Evolutionary conservation across 495 filamentous ascomycete genomes (phyloP), one percentile per base, ranked within the genome.

Genomic region (Oleoguttula mirabilis): DNA sequence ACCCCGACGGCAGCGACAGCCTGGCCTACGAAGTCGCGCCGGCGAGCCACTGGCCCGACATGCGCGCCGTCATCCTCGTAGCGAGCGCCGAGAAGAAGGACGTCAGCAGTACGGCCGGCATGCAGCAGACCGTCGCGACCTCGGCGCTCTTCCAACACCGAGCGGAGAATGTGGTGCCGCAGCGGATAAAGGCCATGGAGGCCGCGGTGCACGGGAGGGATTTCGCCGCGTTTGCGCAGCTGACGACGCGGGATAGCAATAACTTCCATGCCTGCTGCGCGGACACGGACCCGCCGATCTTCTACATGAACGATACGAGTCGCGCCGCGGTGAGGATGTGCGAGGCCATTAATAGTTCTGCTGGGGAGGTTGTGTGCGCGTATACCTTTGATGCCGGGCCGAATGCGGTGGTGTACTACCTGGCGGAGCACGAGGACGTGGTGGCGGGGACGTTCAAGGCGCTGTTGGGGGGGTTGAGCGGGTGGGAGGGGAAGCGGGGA

Each of bases 331-430:
- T 99, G 36, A 68, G 82, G 36, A 77, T 82, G 2, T 88, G 95
- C 21, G 85, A 96, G 65, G 75, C 74, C 30, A 81, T 96, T 62
- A 99, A 99, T 60, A 32, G 25, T 6, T 62, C 65, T 25, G 70
- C 70, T 8, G 76, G 72, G 14, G 82, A 83, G 32, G 75, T 68
- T 1, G 71, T 95, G 3, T 83, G 81, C 8, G 88, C 90, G 15
- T 99, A 99, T 61, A 99, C 90, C 0, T 99, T 94, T 57, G 90
- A 99, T 62, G 90, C 90, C 1, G 90, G 90, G 32, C 92, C 90
- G 49, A 99, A 99, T 59, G 82, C 84, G 22, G 90, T 99, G 21
- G 77, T 99, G 32, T 99, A 96, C 63, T 95, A 87, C 49, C 72
- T 82, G 22, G 82, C 85, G 62, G 67, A 83, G 69, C 73, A 88